Evolutionary conservation across 441 rosid genomes (phyloP).

Genomic region (Viola pubescens): DNA sequence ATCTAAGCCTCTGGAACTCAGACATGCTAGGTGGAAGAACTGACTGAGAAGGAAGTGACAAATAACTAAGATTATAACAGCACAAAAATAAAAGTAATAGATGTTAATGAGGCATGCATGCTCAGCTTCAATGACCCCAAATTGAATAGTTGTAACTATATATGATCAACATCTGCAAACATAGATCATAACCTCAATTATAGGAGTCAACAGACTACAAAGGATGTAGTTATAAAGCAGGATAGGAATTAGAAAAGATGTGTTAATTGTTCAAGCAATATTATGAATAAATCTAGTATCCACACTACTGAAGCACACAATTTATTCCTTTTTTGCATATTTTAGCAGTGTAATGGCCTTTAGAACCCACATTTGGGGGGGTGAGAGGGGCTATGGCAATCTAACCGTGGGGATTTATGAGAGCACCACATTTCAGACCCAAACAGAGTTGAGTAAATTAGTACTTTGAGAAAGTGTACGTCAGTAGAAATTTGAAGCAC

Average conservation of each 20-base stretch:
- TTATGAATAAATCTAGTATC: not conserved
- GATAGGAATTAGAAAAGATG: not conserved
- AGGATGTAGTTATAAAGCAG: not conserved
- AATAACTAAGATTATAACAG: slow-evolving; percentile 5
- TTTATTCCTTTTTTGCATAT: not conserved
- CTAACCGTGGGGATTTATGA: not conserved
- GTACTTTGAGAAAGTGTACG: no score
- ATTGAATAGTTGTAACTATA: slow-evolving; percentile 2
- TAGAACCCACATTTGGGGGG: not conserved
- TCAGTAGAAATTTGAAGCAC: no score
- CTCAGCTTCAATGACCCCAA: slow-evolving; percentile 1
- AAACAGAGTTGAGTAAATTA: not conserved
- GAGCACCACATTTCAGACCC: not conserved
- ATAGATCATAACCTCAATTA: not conserved
- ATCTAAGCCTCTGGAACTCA: slow-evolving; percentile 90
- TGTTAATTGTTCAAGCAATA: not conserved
- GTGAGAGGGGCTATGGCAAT: not conserved
- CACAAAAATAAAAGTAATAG: not conserved
- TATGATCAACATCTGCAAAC: not conserved
- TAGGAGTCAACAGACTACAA: not conserved
- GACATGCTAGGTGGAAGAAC: slow-evolving; percentile 72
- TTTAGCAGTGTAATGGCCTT: not conserved
- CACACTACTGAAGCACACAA: not conserved
- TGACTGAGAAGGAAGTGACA: slow-evolving; percentile 44
- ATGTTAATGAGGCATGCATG: not conserved